Percentiles rank a stretch among this genome's conserved stretches.
Evolutionary conservation across 495 filamentous ascomycete genomes (phyloP).

Genomic region (Hypoxylon fragiforme): DNA sequence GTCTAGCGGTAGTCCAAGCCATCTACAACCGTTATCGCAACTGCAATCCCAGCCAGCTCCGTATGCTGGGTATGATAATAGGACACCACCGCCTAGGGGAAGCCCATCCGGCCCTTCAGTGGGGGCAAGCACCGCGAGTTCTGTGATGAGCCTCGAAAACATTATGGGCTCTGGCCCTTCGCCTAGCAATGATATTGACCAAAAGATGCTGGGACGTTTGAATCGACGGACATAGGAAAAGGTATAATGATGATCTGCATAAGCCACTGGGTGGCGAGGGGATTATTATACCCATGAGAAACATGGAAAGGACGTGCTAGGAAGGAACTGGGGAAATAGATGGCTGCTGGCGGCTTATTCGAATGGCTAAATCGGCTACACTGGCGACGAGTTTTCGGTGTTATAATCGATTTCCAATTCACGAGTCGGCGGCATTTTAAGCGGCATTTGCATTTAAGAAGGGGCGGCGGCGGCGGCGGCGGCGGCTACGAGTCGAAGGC

Average conservation of each 20-base stretch:
- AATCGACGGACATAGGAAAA: constrained; percentile 27
- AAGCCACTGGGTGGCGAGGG: constrained; percentile 14
- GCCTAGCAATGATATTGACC: constrained; percentile 45
- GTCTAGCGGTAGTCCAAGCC: constrained; percentile 46
- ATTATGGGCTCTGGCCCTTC: constrained; percentile 40
- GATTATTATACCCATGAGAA: constrained; percentile 4
- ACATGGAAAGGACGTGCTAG: too few species aligned
- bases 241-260: constrained; percentile 3
- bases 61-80: constrained; percentile 27
- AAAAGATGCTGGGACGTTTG: constrained; percentile 47
- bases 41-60: constrained; percentile 34
- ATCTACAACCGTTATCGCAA: constrained; percentile 39
- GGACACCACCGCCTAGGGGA: constrained; percentile 31
- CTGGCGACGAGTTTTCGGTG: constrained; percentile 15
- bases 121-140: constrained; percentile 30
- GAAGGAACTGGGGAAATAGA: constrained; percentile 20
- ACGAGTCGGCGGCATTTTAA: constrained; percentile 21
- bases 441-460: constrained; percentile 31
- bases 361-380: constrained; percentile 10
- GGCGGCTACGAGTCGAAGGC: constrained; percentile 29
- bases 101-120: constrained; percentile 34
- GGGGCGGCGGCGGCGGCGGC: constrained; percentile 3
- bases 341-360: constrained; percentile 31
- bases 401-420: constrained; percentile 25
- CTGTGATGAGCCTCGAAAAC: constrained; percentile 52